Percentiles rank a stretch among this genome's conserved stretches.
Conservation (phyloP, 2,329 filamentous ascomycete species). For the Nemania bipapillata region DNA sequence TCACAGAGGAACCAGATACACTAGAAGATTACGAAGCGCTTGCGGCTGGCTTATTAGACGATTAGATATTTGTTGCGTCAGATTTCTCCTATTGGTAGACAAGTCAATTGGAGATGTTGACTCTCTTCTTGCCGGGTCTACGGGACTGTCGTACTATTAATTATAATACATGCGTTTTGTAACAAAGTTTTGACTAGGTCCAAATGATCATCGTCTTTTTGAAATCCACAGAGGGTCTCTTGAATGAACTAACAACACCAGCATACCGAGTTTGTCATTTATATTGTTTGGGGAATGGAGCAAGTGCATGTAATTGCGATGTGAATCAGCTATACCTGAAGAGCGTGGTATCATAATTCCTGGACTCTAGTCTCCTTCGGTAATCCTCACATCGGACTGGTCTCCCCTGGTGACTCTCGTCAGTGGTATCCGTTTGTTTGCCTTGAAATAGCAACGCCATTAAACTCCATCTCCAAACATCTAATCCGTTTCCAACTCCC, state of each 20-base stretch:
- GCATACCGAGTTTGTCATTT: neutral
- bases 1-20: constrained; percentile 77
- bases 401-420: neutral
- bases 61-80: constrained; percentile 36
- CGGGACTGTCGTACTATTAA: neutral
- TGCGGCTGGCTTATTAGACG: constrained; percentile 75
- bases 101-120: neutral
- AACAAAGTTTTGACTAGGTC: neutral
- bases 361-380: constrained; percentile 27
- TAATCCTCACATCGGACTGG: neutral
- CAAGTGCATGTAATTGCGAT: constrained; percentile 33
- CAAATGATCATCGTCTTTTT: neutral
- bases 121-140: neutral
- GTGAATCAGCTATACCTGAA: constrained; percentile 37
- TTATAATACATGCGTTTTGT: neutral
- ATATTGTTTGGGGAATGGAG: neutral
- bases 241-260: neutral
- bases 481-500: neutral
- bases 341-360: constrained; percentile 43
- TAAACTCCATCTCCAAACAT: constrained; percentile 13
- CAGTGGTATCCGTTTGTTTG: neutral
- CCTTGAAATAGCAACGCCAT: constrained; percentile 13
- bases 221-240: neutral
- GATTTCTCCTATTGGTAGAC: neutral
- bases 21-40: constrained; percentile 81